Conservation (phyloP, 176 grass and related monocot genomes). For the Cymbopogon citratus region DNA sequence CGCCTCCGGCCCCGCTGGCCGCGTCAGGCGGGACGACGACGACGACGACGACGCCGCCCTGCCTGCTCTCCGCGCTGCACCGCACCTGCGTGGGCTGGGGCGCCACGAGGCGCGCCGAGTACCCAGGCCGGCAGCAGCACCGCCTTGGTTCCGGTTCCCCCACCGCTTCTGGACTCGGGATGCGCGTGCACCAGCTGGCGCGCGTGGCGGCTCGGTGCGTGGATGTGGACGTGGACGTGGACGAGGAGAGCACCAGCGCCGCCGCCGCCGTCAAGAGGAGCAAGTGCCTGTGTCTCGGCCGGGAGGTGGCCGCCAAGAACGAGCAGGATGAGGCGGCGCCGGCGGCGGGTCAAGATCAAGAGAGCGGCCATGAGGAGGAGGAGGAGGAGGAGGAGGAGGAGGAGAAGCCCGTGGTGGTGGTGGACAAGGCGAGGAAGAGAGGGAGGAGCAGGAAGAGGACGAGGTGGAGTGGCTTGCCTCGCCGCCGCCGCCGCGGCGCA, state of each 20-base stretch:
- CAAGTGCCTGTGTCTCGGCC: not conserved
- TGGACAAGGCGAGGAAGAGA: not conserved
- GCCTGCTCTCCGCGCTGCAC: slow-evolving; percentile 39
- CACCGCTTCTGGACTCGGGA: not conserved
- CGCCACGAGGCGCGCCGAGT: slow-evolving; percentile 35
- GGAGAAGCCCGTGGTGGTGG: not conserved
- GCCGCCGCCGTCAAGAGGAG: not conserved
- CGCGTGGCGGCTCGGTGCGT: not conserved
- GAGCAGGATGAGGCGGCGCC: not conserved
- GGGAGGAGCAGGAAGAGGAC: not conserved
- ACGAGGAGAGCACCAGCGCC: not conserved
- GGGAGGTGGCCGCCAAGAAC: not conserved
- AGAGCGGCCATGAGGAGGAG: not conserved
- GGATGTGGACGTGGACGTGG: not conserved
- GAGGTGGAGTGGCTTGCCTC: not conserved
- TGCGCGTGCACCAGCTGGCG: not conserved
- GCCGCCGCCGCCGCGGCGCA: not conserved
- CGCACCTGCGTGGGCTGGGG: slow-evolving; percentile 49
- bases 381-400: not conserved
- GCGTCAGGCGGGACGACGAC: too few species aligned
- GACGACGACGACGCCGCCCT: not conserved
- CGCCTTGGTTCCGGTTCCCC: not conserved
- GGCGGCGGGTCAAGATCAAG: not conserved
- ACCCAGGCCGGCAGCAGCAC: not conserved
- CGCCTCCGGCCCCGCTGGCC: not conserved